Evolutionary conservation across 192 early-diverging fungal genomes (phyloP).

Genomic region (Coemansia sp.): DNA sequence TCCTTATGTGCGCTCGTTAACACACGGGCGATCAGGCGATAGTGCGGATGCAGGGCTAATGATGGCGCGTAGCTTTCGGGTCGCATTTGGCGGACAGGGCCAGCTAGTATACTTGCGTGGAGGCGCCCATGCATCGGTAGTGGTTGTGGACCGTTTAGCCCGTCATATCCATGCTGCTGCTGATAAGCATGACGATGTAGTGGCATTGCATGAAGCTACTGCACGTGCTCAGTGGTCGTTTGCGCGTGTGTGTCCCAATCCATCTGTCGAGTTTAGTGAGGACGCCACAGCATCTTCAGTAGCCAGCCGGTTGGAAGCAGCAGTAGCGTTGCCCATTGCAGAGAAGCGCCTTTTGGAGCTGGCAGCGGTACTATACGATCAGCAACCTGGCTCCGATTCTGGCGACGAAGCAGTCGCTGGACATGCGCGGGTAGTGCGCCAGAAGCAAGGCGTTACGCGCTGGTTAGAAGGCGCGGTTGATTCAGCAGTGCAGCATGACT

Average conservation of each 20-base stretch:
- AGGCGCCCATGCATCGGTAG: constrained; percentile 4
- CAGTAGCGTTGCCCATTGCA: background rate
- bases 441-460: constrained; percentile 57
- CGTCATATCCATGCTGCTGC: constrained; percentile 29
- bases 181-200: constrained; percentile 2
- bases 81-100: constrained; percentile 81
- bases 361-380: constrained; percentile 39
- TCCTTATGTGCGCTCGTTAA: constrained; percentile 37
- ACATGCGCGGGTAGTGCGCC: constrained; percentile 37
- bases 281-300: constrained; percentile 23
- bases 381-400: too few species aligned
- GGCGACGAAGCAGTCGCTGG: constrained; percentile 10
- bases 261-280: constrained; percentile 11
- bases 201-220: constrained; percentile 8
- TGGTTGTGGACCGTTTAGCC: constrained; percentile 53
- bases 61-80: constrained; percentile 81
- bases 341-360: constrained; percentile 30
- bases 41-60: constrained; percentile 71
- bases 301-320: background rate
- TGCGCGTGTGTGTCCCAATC: constrained; percentile 3
- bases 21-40: constrained; percentile 49
- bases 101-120: constrained; percentile 55
- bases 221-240: constrained; percentile 33
- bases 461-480: constrained; percentile 67
- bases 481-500: constrained; percentile 43